Percentiles rank a stretch among this genome's conserved stretches.
phyloP scores from a whole-genome alignment of 2,329 filamentous ascomycete genomes.

The Cladosporium sp. region DNA sequence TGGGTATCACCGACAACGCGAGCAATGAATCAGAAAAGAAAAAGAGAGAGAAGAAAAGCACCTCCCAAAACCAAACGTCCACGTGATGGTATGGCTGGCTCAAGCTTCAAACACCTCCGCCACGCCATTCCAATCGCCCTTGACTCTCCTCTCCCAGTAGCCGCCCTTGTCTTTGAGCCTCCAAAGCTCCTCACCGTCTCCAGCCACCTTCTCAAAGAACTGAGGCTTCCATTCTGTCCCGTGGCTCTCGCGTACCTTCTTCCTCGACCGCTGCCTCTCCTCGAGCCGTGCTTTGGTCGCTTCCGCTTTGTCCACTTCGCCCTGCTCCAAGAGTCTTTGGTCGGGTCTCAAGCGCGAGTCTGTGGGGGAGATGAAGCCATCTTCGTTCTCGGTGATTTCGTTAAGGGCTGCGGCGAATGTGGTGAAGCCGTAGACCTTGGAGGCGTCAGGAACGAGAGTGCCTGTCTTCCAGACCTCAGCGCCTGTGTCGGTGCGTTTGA shows the following conservation, averaged over 20 bases:
- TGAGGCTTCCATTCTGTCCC: constrained; percentile 69
- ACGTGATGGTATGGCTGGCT: constrained; percentile 6
- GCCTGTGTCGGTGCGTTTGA: constrained; percentile 61
- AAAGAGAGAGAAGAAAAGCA: too few species aligned
- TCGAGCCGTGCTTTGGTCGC: constrained; percentile 76
- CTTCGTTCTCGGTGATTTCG: constrained; percentile 77
- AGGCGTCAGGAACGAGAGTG: constrained; percentile 70
- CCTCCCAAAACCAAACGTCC: neutral
- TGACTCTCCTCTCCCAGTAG: constrained; percentile 85
- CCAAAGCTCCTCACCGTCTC: constrained; percentile 45
- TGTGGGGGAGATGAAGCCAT: constrained; percentile 69
- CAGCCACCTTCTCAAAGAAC: constrained; percentile 73
- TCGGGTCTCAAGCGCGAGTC: constrained; percentile 83
- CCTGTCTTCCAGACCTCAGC: constrained; percentile 76
- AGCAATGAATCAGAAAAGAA: neutral
- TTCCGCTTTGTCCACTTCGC: constrained; percentile 79
- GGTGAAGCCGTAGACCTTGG: constrained; percentile 82
- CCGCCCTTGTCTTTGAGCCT: constrained; percentile 72
- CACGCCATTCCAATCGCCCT: constrained; percentile 61
- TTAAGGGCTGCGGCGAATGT: constrained; percentile 82
- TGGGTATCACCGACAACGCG: constrained; percentile 12
- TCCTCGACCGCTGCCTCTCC: constrained; percentile 72
- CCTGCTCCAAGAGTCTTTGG: constrained; percentile 77
- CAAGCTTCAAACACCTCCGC: constrained; percentile 49
- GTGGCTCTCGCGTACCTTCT: constrained; percentile 69